These are phyloP conservation scores for Leccinum solheimii DNA, from an alignment of 1,284 basidiomycete genomes.

Conservation along the genomic window DNA sequence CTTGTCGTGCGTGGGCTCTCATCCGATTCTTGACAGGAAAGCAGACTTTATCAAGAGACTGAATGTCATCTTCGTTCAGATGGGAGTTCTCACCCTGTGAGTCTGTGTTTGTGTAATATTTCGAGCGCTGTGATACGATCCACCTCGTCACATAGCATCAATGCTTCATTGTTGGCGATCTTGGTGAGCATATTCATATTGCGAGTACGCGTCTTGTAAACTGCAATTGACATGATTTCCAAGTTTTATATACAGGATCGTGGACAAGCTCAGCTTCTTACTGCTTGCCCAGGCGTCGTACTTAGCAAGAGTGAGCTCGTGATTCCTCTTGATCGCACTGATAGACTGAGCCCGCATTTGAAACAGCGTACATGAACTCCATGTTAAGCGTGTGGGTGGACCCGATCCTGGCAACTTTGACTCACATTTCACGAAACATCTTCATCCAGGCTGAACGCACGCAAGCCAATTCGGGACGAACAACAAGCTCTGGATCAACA, in stretches of 20 bases:
- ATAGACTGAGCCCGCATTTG: not conserved
- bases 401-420: not conserved
- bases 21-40: not conserved
- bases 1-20: not conserved
- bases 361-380: conserved; percentile 29
- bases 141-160: conserved; percentile 13
- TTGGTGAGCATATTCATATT: conserved; percentile 11
- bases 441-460: conserved; percentile 17
- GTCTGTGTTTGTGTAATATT: not conserved
- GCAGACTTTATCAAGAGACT: conserved; percentile 16
- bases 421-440: not conserved
- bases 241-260: conserved; percentile 18
- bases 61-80: conserved; percentile 25
- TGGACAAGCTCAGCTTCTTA: conserved; percentile 1
- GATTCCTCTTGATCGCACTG: not conserved
- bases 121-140: not conserved
- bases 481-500: conserved; percentile 1
- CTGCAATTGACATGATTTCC: not conserved
- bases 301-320: conserved; percentile 18
- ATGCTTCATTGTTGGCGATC: conserved; percentile 7
- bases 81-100: conserved; percentile 28
- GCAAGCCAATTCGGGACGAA: conserved; percentile 16
- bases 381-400: conserved; percentile 26
- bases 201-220: not conserved
- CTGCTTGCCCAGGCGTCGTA: conserved; percentile 12